phyloP scores from a whole-genome alignment of 116 monocot species.

The Phalaenopsis hybrid region DNA sequence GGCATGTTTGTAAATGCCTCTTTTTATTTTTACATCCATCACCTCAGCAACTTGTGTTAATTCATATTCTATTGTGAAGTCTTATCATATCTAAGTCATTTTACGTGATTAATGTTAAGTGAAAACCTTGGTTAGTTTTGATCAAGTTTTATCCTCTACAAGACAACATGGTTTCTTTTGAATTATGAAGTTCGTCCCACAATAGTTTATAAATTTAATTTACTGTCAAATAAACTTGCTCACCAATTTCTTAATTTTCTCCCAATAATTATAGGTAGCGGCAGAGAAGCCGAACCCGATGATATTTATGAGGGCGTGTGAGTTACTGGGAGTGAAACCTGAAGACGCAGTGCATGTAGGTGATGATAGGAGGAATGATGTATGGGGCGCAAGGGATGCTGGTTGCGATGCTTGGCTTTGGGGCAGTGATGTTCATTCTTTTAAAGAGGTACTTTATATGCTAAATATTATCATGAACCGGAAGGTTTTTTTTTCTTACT shows the following conservation, averaged over 20 bases:
- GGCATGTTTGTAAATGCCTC: too few relatives aligned
- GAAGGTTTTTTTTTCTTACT: background rate
- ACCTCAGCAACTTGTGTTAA: too few relatives aligned
- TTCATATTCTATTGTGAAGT: too few relatives aligned
- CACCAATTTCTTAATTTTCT: background rate
- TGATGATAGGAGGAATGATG: constrained; percentile 88
- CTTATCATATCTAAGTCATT: background rate
- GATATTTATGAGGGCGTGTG: constrained; percentile 93
- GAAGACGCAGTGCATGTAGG: constrained; percentile 95
- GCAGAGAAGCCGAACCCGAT: constrained; percentile 98
- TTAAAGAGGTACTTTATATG: constrained; percentile 64
- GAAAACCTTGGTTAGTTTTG: background rate
- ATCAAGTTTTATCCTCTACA: background rate
- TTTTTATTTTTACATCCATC: background rate
- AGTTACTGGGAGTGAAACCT: constrained; percentile 77
- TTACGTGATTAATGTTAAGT: background rate
- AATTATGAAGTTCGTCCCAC: background rate
- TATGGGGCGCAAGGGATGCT: constrained; percentile 97
- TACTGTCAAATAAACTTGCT: background rate
- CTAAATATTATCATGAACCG: background rate
- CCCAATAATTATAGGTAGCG: constrained; percentile 46
- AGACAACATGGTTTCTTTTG: background rate
- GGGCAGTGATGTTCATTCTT: constrained; percentile 87
- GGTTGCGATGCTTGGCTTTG: constrained; percentile 99
- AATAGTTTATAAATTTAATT: background rate